Evolutionary conservation across 169 alveolate species (phyloP), one percentile per base, ranked within the genome.

Genomic region (Cryptosporidium tyzzeri): DNA sequence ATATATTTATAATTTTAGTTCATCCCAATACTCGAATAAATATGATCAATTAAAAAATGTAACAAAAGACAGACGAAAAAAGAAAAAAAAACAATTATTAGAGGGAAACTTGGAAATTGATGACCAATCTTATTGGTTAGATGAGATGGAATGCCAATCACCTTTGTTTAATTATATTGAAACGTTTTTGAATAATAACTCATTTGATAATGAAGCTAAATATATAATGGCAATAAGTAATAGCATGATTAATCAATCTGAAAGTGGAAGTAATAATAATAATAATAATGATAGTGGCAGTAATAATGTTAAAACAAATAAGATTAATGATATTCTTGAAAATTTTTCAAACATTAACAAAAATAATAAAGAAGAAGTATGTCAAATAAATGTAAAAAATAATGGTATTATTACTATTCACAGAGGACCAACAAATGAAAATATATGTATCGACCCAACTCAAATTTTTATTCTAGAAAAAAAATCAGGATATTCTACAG

Each of bases 111-210:
- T 41, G 7, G 75, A 29, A 1, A 58, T 50, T 37, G 48, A 65
- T 65, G 75, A 65, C 37, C 35, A n/a, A 1, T 37, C 37, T 41
- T 80, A 80, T 65, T 80, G 89, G 89, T 62, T 80, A 80, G 89
- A 80, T 80, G 89, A 80, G 62, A 80, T 80, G 73, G 89, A 80
- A 62, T 80, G 70, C 33, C 89, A 80, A 80, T 80, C 89, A 18
- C 89, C 89, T 33, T 80, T 80, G 65, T 80, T 59, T 80, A 80
- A 59, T 65, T 65, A 80, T 48, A 53, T 80, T 44, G 89, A 80
- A 65, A 80, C 75, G 62, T 80, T 80, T 45, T 39, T 80, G 37
- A 18, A 58, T n/a, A 73, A 29, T 59, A 73, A n/a, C 12, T 65
- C 71, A 31, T 31, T 33, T 26, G 71, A 65, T 33, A 26, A 16